A percentile compares a stretch with the other conserved stretches of the same genome.
Conservation (phyloP, 495 filamentous ascomycete species). For the Cairneyella variabilis region DNA sequence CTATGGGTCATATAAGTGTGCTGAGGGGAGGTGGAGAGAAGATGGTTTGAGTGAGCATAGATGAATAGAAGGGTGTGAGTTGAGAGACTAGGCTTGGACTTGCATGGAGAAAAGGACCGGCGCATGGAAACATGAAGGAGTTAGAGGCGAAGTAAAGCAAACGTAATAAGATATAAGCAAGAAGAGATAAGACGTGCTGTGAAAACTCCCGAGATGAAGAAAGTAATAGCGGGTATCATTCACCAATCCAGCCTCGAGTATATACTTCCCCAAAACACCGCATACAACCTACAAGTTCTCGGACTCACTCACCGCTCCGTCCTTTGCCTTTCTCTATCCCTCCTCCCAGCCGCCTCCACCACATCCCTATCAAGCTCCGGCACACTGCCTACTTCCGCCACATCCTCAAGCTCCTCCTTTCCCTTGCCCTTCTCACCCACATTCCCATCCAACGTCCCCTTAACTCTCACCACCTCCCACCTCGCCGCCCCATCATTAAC, state of each 20-base stretch:
- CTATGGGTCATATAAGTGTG: neutral
- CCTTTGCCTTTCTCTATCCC: slow-evolving; percentile 21
- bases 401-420: no score
- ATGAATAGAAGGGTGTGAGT: neutral
- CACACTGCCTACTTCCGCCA: slow-evolving; percentile 40
- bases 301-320: slow-evolving; percentile 5
- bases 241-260: neutral
- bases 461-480: slow-evolving; percentile 35
- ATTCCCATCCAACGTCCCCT: no score
- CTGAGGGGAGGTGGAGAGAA: neutral
- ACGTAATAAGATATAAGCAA: no score
- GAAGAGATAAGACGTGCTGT: no score
- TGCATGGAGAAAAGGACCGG: neutral
- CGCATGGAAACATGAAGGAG: neutral
- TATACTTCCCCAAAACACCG: neutral
- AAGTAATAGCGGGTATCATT: neutral
- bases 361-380: slow-evolving; percentile 52
- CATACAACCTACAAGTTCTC: neutral
- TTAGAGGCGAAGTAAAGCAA: no score
- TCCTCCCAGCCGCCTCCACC: slow-evolving; percentile 48
- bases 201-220: neutral
- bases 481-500: slow-evolving; percentile 52
- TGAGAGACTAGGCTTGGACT: neutral
- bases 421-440: no score
- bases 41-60: neutral